Evolutionary conservation across 2,329 filamentous ascomycete species (phyloP).

Genomic region (Mariannaea elegans): DNA sequence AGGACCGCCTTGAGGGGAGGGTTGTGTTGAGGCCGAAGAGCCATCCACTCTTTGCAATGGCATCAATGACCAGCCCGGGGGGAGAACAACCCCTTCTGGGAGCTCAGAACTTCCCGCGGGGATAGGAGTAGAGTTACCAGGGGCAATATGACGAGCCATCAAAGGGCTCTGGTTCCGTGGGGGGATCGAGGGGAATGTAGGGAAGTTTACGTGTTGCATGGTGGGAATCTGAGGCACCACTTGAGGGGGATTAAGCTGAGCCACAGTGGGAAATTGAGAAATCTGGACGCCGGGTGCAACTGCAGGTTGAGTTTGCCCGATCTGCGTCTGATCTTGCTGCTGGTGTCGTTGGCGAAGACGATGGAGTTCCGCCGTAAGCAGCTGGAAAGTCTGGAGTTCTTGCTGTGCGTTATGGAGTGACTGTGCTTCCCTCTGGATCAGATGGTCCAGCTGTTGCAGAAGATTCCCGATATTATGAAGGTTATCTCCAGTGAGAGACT

Average conservation of each 20-base stretch:
- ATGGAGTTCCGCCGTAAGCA: conserved; percentile 73
- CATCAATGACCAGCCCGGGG: conserved; percentile 71
- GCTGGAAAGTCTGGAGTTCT: conserved; percentile 73
- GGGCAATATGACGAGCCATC: conserved; percentile 58
- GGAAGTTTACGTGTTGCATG: conserved; percentile 30
- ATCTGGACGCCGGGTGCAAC: conserved; percentile 19
- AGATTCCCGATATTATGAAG: conserved; percentile 64
- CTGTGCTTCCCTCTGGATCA: conserved; percentile 73
- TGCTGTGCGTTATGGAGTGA: conserved; percentile 70
- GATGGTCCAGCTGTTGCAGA: conserved; percentile 72
- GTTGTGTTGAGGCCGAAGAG: conserved; percentile 32
- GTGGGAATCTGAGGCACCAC: conserved; percentile 28
- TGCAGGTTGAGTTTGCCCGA: conserved; percentile 24
- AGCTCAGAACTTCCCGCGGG: conserved; percentile 68
- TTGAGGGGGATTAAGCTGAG: conserved; percentile 27
- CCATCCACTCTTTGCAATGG: conserved; percentile 66
- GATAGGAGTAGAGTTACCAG: conserved; percentile 59
- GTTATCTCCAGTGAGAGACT: conserved; percentile 41
- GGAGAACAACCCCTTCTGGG: conserved; percentile 70
- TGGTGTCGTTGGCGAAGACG: conserved; percentile 66
- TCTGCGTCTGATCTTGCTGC: conserved; percentile 40
- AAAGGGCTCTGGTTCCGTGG: conserved; percentile 51
- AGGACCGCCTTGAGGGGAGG: conserved; percentile 34
- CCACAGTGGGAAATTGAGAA: conserved; percentile 20
- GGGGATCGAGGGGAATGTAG: conserved; percentile 38